Evolutionary conservation across 2,329 filamentous ascomycete species (phyloP).

Genomic region (Clonostachys solani): DNA sequence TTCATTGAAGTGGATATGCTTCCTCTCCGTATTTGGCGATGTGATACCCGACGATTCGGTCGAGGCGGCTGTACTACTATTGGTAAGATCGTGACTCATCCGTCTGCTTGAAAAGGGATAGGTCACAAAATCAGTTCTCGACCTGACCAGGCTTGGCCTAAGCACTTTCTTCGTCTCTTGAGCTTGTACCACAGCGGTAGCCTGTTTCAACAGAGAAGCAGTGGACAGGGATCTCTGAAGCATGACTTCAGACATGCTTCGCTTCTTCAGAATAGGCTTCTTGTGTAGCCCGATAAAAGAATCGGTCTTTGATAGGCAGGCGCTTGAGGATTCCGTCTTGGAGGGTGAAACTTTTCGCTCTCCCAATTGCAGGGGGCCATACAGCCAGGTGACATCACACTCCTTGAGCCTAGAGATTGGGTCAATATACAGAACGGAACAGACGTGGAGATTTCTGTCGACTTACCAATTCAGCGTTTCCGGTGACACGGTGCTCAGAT

Average conservation of each 20-base stretch:
- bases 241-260: constrained; percentile 94
- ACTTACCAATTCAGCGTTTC: constrained; percentile 90
- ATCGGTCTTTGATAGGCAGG: constrained; percentile 44
- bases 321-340: constrained; percentile 33
- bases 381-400: constrained; percentile 95
- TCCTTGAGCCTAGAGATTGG: constrained; percentile 76
- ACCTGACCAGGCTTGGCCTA: constrained; percentile 54
- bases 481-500: constrained; percentile 81
- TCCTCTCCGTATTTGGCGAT: constrained; percentile 63
- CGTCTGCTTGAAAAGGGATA: constrained; percentile 60
- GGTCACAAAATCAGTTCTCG: constrained; percentile 65
- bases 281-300: constrained; percentile 65
- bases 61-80: constrained; percentile 59
- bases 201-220: constrained; percentile 85
- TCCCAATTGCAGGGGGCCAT: constrained; percentile 80
- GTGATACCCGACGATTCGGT: constrained; percentile 65
- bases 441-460: constrained; percentile 11
- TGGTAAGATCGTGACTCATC: constrained; percentile 58
- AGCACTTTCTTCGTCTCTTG: constrained; percentile 59
- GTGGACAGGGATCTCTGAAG: constrained; percentile 83
- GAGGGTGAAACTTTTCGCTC: constrained; percentile 46
- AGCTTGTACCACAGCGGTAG: constrained; percentile 79
- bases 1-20: constrained; percentile 95
- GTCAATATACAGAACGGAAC: background rate
- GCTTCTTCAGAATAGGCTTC: constrained; percentile 94